Evolutionary conservation across 306 rosid genomes (phyloP).

Genomic region (Quillaja saponaria): DNA sequence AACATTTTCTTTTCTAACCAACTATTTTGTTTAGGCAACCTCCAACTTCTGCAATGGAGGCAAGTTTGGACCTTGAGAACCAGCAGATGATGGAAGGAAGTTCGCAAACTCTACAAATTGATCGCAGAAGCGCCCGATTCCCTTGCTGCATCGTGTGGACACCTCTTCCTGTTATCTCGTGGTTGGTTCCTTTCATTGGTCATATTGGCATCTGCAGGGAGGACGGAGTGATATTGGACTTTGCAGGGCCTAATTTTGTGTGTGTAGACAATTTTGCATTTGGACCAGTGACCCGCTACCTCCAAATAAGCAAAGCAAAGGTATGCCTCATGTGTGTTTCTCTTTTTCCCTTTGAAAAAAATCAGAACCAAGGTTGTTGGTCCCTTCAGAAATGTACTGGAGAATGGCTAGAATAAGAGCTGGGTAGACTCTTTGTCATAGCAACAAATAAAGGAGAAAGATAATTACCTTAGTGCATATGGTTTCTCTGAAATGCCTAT

Average conservation of each 20-base stretch:
- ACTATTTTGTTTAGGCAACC: slow-evolving; percentile 22
- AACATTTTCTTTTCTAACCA: slow-evolving; percentile 15
- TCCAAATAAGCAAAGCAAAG: slow-evolving; percentile 71
- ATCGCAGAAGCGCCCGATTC: slow-evolving; percentile 73
- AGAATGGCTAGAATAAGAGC: slow-evolving; percentile 16
- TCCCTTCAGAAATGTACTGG: slow-evolving; percentile 15
- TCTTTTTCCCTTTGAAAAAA: not conserved
- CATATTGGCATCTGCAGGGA: slow-evolving; percentile 96
- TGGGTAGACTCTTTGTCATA: not conserved
- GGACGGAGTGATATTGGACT: slow-evolving; percentile 95
- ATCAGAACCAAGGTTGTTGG: not conserved
- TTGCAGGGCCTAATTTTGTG: slow-evolving; percentile 93
- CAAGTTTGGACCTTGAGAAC: slow-evolving; percentile 49
- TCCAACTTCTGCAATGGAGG: slow-evolving; percentile 56
- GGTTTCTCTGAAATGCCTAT: slow-evolving; percentile 20
- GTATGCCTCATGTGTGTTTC: slow-evolving; percentile 32
- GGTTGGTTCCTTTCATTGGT: slow-evolving; percentile 92
- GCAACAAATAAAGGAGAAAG: slow-evolving; percentile 19
- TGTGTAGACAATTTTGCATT: slow-evolving; percentile 83
- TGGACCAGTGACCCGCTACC: slow-evolving; percentile 80
- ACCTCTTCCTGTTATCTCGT: slow-evolving; percentile 90
- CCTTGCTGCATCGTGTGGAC: slow-evolving; percentile 97
- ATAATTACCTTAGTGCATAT: not conserved
- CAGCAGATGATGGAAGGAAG: slow-evolving; percentile 47
- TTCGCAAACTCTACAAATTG: slow-evolving; percentile 58